Evolutionary conservation across 805 yeast genomes (phyloP).

Genomic region (Saccharomycopsis sp.): DNA sequence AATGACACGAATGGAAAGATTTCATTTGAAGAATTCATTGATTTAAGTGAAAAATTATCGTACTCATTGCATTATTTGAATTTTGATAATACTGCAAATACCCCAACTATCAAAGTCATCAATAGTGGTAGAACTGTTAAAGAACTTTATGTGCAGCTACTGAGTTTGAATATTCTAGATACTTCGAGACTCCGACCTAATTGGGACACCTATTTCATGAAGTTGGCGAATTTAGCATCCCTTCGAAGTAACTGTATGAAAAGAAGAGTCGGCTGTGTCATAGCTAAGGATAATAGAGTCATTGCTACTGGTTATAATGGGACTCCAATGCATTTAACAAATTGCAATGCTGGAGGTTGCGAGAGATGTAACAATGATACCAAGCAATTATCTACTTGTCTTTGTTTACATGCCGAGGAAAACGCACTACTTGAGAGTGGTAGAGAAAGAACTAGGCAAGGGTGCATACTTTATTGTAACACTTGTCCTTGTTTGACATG

Average conservation of each 20-base stretch:
- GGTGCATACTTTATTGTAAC: constrained; percentile 77
- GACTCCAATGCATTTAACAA: constrained; percentile 80
- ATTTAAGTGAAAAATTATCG: constrained; percentile 28
- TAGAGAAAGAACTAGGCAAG: constrained; percentile 63
- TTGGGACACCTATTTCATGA: constrained; percentile 97
- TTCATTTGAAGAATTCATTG: constrained; percentile 32
- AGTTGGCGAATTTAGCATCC: constrained; percentile 88
- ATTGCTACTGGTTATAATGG: constrained; percentile 98
- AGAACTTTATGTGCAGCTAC: constrained; percentile 33
- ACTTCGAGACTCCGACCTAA: constrained; percentile 69
- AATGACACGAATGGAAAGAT: constrained; percentile 15
- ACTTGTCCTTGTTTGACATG: constrained; percentile 98
- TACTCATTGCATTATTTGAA: too few species aligned
- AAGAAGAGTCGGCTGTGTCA: constrained; percentile 92
- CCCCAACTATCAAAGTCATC: constrained; percentile 51
- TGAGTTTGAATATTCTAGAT: constrained; percentile 40
- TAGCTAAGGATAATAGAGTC: constrained; percentile 78
- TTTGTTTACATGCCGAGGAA: constrained; percentile 96
- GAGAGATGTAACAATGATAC: constrained; percentile 73
- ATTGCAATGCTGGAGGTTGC: constrained; percentile 97
- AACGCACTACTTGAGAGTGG: constrained; percentile 94
- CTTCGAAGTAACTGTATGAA: constrained; percentile 94
- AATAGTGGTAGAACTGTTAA: constrained; percentile 38
- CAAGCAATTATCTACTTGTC: constrained; percentile 66
- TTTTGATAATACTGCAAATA: constrained; percentile 34